Conservation (phyloP, 345 rosid genomes). For the Toxicodendron radicans region DNA sequence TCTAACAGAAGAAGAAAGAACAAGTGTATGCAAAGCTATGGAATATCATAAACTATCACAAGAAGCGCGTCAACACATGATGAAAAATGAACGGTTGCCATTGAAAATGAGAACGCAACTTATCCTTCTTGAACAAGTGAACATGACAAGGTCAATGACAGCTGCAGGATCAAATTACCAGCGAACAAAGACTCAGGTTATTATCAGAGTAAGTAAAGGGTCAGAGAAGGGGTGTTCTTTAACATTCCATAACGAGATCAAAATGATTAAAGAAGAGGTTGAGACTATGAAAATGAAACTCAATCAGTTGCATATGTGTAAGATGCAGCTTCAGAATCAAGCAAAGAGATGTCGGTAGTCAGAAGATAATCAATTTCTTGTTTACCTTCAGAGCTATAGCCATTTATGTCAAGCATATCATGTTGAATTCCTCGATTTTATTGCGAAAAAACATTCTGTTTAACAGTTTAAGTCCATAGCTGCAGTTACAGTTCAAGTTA, state of each 20-base stretch:
- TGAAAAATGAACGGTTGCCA: slow-evolving; percentile 46
- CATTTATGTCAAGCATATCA: not conserved
- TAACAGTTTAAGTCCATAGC: no score
- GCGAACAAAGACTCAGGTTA: slow-evolving; percentile 36
- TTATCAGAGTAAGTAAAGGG: slow-evolving; percentile 24
- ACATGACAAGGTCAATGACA: slow-evolving; percentile 36
- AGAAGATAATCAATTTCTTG: not conserved
- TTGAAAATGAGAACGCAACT: slow-evolving; percentile 25
- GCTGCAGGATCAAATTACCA: slow-evolving; percentile 21
- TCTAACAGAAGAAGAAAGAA: slow-evolving; percentile 49
- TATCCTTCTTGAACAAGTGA: slow-evolving; percentile 52
- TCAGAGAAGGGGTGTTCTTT: slow-evolving; percentile 18
- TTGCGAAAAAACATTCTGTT: no score
- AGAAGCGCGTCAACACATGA: slow-evolving; percentile 47
- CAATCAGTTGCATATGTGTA: slow-evolving; percentile 47
- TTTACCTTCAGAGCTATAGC: not conserved
- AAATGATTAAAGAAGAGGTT: slow-evolving; percentile 50
- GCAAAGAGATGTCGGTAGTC: slow-evolving; percentile 25
- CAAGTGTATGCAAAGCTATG: slow-evolving; percentile 39
- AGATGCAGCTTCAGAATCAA: slow-evolving; percentile 44
- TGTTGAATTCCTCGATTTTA: not conserved
- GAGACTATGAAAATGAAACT: slow-evolving; percentile 51
- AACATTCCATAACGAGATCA: slow-evolving; percentile 37
- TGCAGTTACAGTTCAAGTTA: no score
- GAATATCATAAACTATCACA: slow-evolving; percentile 46